These are phyloP conservation scores for Podosphaera xanthii DNA, from an alignment of 2,329 filamentous ascomycete species.

Conservation along the genomic window DNA sequence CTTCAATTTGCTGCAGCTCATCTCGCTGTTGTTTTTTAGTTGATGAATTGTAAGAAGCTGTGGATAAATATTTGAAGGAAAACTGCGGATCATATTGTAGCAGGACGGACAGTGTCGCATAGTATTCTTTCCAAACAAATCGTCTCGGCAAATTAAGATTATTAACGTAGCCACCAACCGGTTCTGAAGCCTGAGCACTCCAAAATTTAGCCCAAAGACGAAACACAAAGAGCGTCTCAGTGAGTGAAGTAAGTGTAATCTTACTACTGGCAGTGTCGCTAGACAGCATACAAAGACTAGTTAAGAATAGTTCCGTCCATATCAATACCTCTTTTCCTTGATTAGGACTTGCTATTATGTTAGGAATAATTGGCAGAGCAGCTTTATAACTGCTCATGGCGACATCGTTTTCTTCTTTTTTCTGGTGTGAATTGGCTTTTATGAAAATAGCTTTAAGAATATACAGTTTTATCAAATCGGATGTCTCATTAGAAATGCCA, in stretches of 20 bases:
- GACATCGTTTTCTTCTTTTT: conserved; percentile 26
- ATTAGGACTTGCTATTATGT: conserved; percentile 26
- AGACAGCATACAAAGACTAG: conserved; percentile 49
- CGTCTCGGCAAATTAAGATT: conserved; percentile 36
- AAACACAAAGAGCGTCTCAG: conserved; percentile 31
- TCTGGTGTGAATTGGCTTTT: conserved; percentile 39
- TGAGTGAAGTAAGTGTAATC: conserved; percentile 26
- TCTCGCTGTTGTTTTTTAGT: conserved; percentile 40
- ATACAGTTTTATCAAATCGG: conserved; percentile 65
- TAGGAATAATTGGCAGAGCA: conserved; percentile 37
- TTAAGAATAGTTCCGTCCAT: conserved; percentile 61
- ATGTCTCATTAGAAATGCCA: conserved; percentile 26
- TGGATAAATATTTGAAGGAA: conserved; percentile 22
- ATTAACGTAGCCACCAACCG: conserved; percentile 32
- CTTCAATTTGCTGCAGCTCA: conserved; percentile 61
- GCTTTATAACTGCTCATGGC: conserved; percentile 45
- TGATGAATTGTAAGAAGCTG: conserved; percentile 25
- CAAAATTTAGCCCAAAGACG: conserved; percentile 51
- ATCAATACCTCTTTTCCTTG: conserved; percentile 43
- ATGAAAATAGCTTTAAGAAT: conserved; percentile 59
- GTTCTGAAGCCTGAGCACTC: conserved; percentile 23
- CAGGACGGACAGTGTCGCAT: conserved; percentile 53
- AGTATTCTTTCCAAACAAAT: conserved; percentile 69
- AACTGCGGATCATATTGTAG: conserved; percentile 43
- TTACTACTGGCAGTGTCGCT: conserved; percentile 32